These are phyloP conservation scores for Wickerhamiella cacticola DNA, from an alignment of 805 yeast genomes.

Conservation along the genomic window DNA sequence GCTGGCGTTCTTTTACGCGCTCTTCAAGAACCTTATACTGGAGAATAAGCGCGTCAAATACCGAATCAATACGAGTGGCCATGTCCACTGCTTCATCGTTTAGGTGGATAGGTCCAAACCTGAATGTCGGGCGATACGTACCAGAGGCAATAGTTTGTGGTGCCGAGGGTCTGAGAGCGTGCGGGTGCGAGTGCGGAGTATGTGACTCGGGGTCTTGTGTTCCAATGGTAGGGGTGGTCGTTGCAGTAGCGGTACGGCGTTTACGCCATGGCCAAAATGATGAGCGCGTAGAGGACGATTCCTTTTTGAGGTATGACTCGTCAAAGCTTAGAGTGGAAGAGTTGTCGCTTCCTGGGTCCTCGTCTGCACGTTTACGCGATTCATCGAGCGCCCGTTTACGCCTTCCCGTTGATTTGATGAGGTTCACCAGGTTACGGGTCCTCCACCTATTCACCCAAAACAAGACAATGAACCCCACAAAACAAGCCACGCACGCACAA, in stretches of 20 bases:
- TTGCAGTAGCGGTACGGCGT: background rate
- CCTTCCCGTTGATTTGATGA: constrained; percentile 22
- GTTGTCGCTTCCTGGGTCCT: background rate
- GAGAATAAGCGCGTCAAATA: constrained; percentile 78
- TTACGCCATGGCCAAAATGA: constrained; percentile 12
- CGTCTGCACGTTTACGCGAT: constrained; percentile 1
- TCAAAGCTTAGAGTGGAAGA: constrained; percentile 3
- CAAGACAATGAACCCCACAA: constrained; percentile 20
- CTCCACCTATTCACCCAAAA: constrained; percentile 20
- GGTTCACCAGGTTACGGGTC: constrained; percentile 21
- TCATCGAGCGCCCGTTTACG: constrained; percentile 17
- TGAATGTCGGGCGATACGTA: background rate
- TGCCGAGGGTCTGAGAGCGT: background rate
- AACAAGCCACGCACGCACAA: constrained; percentile 2
- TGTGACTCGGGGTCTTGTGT: too few species aligned
- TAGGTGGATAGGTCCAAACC: constrained; percentile 19
- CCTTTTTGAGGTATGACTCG: background rate
- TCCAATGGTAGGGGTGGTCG: too few species aligned
- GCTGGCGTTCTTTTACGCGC: constrained; percentile 73
- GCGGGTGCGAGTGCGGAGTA: too few species aligned
- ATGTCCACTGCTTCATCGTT: constrained; percentile 77
- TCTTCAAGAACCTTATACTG: constrained; percentile 82
- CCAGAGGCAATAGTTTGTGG: background rate
- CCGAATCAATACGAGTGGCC: constrained; percentile 81
- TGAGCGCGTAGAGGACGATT: constrained; percentile 17